Conservation (phyloP, 2,329 filamentous ascomycete genomes). For the Sporothrix mexicana region DNA sequence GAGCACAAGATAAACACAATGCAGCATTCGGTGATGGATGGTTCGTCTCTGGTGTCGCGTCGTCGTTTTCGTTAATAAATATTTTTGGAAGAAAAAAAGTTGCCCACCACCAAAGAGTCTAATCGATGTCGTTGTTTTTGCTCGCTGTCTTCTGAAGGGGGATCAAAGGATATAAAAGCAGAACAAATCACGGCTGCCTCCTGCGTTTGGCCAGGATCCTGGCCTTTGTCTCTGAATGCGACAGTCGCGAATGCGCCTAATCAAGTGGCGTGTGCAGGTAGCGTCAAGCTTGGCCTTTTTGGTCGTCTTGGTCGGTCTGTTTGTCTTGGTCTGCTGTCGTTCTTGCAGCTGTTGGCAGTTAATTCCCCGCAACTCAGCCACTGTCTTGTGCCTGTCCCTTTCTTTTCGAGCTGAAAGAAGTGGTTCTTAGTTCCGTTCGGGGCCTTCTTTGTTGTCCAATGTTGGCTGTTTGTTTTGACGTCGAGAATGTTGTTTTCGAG, state of each 20-base stretch:
- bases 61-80: background rate
- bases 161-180: conserved; percentile 1
- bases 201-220: conserved; percentile 15
- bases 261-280: conserved; percentile 13
- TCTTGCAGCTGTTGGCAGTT: background rate
- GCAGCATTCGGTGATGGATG: too few species aligned
- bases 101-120: background rate
- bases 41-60: too few species aligned
- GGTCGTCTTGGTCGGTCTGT: conserved; percentile 21
- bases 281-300: background rate
- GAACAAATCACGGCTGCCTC: background rate
- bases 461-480: background rate
- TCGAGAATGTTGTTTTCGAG: background rate
- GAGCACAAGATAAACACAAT: background rate
- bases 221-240: conserved; percentile 18
- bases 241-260: conserved; percentile 25
- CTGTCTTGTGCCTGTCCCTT: background rate
- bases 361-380: conserved; percentile 21
- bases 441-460: background rate
- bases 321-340: background rate
- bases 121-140: background rate
- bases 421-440: background rate
- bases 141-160: background rate
- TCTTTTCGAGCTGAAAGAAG: background rate
- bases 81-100: background rate